Percentiles rank a stretch among this genome's conserved stretches.
Evolutionary conservation across 805 yeast genomes (phyloP).

Genomic region (Candida germanica): DNA sequence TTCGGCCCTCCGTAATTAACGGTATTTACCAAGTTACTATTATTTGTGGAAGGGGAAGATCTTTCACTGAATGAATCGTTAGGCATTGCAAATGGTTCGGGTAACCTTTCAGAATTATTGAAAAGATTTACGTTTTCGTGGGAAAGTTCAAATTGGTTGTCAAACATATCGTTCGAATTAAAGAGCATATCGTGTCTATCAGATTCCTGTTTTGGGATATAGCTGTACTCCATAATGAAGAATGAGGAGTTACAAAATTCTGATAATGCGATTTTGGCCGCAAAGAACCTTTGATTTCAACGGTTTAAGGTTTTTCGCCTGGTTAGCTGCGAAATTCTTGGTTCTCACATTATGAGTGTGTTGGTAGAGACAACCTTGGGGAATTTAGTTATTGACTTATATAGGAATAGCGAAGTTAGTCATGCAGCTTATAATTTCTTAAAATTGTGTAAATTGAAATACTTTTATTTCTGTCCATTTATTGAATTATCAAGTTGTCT

Average conservation of each 20-base stretch:
- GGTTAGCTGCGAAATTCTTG: no score
- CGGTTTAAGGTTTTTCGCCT: no score
- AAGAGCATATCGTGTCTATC: no score
- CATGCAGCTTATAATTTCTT: constrained; percentile 45
- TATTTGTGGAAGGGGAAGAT: constrained; percentile 14
- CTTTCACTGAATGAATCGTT: constrained; percentile 9
- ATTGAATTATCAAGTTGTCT: constrained; percentile 39
- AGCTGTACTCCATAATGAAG: no score
- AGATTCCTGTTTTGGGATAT: no score
- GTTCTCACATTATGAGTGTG: constrained; percentile 45
- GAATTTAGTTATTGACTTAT: constrained; percentile 50
- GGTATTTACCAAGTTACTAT: constrained; percentile 2
- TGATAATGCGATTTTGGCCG: no score
- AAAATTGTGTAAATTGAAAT: constrained; percentile 50
- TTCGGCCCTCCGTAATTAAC: background rate
- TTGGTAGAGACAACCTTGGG: constrained; percentile 37
- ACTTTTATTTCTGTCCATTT: constrained; percentile 52
- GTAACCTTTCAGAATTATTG: constrained; percentile 1
- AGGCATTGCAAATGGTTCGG: background rate
- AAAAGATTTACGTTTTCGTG: constrained; percentile 2
- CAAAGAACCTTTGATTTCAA: no score
- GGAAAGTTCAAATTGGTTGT: background rate
- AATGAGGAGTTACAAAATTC: no score
- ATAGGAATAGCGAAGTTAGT: constrained; percentile 28
- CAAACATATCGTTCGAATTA: no score